Base-by-base conservation (phyloP, 2,329 filamentous ascomycete genomes). In the Fusarium bactridioides region DNA sequence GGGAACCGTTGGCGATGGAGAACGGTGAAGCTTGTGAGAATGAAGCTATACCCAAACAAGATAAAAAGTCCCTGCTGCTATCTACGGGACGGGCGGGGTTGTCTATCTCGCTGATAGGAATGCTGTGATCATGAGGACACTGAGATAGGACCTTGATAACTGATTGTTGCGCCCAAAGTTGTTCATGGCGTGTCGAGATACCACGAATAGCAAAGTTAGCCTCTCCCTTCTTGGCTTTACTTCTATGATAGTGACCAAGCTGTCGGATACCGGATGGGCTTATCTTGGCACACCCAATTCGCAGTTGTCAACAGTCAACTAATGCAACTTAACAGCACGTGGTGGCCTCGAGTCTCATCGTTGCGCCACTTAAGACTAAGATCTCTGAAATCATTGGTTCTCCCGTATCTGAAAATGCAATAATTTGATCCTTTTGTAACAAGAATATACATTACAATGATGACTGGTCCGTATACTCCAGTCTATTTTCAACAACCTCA, bases 31-130 rank as follows among this genome's bases (percentile, higher is more conserved):
- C 41, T 59, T 1, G 10, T 33, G 58, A 18, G 18, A 40, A 50
- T 31, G 50, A 61, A 47, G 59, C 70, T 73, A 70, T 70, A 45
- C 70, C 69, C 15, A 7, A 73, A 60, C 5, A 43, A 58, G 70
- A 40, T 27, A 73, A 73, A 73, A 73, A 64, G 54, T 65, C 68
- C 70, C 58, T n/a, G 19, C 19, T 23, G 25, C 33, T 70, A 67
- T 62, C 47, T 72, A 19, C 25, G 53, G 35, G 33, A 19, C 41
- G 47, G 45, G 47, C 69, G 54, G 69, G 65, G 63, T 53, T 61
- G 35, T 61, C 21, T 61, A 47, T 41, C 43, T 61, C 15, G 12
- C 31, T 53, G 64, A 50, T 65, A 38, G 41, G 43, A 60, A 54
- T 41, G 29, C 19, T 13, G 27, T 61, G 45, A 47, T 72, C 61